Conservation (phyloP, 2,329 filamentous ascomycete genomes). For the Xylariaceae sp. region DNA sequence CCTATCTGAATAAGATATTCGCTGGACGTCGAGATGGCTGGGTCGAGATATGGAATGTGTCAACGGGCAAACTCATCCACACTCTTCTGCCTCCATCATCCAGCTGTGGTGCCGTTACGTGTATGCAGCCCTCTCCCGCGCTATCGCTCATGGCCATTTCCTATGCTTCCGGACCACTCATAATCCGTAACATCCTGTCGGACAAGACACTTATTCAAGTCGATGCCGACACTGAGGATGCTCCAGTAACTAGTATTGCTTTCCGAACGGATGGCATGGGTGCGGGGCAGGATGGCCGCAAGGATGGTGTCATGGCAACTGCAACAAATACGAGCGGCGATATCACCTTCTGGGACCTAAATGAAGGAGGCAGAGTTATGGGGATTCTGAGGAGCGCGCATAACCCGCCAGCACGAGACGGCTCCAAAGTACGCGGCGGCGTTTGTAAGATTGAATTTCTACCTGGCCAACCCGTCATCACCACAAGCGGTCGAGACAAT, state of each 20-base stretch:
- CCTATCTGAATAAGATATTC: conserved; percentile 93
- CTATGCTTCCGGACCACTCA: conserved; percentile 72
- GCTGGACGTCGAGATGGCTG: conserved; percentile 81
- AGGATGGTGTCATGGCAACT: conserved; percentile 91
- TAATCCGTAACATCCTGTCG: conserved; percentile 75
- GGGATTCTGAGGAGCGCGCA: conserved; percentile 86
- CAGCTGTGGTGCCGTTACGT: conserved; percentile 76
- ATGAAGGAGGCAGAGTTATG: conserved; percentile 78
- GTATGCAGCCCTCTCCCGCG: conserved; percentile 77
- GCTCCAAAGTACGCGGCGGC: conserved; percentile 62
- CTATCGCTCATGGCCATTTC: conserved; percentile 84
- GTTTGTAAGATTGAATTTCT: conserved; percentile 88
- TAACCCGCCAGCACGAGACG: conserved; percentile 61
- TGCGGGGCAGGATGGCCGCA: conserved; percentile 79
- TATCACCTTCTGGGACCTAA: conserved; percentile 94
- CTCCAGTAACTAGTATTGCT: conserved; percentile 73
- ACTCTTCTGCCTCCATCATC: conserved; percentile 74
- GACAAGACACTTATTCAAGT: conserved; percentile 70
- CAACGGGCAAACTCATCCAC: conserved; percentile 85
- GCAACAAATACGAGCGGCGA: conserved; percentile 75
- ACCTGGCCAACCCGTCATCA: conserved; percentile 78
- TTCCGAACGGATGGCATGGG: conserved; percentile 88
- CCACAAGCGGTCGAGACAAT: conserved; percentile 91
- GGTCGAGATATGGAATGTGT: conserved; percentile 97
- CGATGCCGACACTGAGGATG: conserved; percentile 60